Base-by-base conservation (phyloP, 352 stramenopile genomes). In the Phytophthora pluvialis region DNA sequence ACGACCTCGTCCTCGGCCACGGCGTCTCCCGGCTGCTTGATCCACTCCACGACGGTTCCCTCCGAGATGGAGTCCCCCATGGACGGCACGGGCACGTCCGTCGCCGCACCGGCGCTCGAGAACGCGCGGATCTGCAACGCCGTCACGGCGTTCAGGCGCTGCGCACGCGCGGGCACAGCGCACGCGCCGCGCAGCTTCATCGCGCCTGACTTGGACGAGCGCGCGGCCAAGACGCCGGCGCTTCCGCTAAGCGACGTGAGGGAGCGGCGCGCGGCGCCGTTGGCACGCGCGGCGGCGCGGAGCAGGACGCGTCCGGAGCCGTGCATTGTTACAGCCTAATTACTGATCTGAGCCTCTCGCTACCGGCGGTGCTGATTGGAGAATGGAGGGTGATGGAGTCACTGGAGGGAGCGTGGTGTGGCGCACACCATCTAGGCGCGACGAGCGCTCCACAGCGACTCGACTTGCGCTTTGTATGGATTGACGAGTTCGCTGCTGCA, bases 61-160 rank as follows among this genome's bases (percentile, higher is more conserved):
- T 99, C 95, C 2, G 94, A 99, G 73, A 99, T 99, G 46, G 94
- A 99, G 80, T 99, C 94, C 40, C 88, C 89, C 82, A 97, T 94
- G 15, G 86, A 93, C 16, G 88, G 89, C 42, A 97, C 89, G n/a
- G 86, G 81, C 26, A 97, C 85, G 47, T 91, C 79, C 1, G 77
- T 70, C 3, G 51, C 38, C 31, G 50, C 58, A 4, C 28, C 67
- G 13, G 67, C 48, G 42, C 68, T 71, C 29, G 78, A 88, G 52
- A 82, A 86, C 32, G 54, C 57, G 28, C 81, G 77, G 10, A 65
- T 13, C 47, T 73, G 64, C 9, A 72, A 18, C 11, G 33, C 18
- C 4, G 51, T 43, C 16, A 29, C 12, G 16, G 40, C 32, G n/a
- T 40, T 52, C 0, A 57, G 44, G 33, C 46, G 43, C 10, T 47